These are phyloP conservation scores for Rhododendron vialii DNA, from an alignment of 148 eudicot species.

Conservation along the genomic window DNA sequence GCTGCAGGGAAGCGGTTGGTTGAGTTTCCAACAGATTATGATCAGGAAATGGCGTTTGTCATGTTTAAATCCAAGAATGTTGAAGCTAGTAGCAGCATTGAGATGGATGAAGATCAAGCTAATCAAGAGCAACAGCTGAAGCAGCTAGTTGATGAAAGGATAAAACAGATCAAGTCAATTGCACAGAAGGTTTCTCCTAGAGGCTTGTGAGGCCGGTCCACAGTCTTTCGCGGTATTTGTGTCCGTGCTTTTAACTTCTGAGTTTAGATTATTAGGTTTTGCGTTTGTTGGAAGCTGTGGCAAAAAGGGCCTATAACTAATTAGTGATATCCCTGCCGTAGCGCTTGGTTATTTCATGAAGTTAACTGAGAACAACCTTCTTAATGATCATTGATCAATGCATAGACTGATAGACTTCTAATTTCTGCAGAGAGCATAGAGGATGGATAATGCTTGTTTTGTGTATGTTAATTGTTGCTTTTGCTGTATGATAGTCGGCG, in stretches of 20 bases:
- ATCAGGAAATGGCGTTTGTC: constrained; percentile 63
- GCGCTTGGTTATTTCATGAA: neutral
- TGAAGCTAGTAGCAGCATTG: constrained; percentile 32
- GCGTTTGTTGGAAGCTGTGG: neutral
- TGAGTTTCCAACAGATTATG: constrained; percentile 59
- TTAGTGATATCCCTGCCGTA: neutral
- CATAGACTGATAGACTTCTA: neutral
- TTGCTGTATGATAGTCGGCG: neutral
- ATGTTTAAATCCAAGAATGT: constrained; percentile 58
- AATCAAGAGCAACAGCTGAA: constrained; percentile 61
- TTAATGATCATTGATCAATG: neutral
- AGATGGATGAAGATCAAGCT: constrained; percentile 46
- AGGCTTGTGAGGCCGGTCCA: neutral
- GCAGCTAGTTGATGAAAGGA: constrained; percentile 65
- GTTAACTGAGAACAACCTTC: neutral
- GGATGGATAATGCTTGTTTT: neutral
- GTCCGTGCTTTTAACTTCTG: neutral
- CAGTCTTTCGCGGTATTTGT: neutral
- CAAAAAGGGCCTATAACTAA: neutral
- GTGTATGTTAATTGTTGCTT: neutral
- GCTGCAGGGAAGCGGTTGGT: constrained; percentile 54
- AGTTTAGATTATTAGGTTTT: neutral
- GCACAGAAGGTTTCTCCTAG: constrained; percentile 54
- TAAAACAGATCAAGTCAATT: constrained; percentile 43
- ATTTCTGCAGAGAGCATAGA: neutral